phyloP scores from a whole-genome alignment of 2,329 filamentous ascomycete species.

The Sporothrix mexicana region DNA sequence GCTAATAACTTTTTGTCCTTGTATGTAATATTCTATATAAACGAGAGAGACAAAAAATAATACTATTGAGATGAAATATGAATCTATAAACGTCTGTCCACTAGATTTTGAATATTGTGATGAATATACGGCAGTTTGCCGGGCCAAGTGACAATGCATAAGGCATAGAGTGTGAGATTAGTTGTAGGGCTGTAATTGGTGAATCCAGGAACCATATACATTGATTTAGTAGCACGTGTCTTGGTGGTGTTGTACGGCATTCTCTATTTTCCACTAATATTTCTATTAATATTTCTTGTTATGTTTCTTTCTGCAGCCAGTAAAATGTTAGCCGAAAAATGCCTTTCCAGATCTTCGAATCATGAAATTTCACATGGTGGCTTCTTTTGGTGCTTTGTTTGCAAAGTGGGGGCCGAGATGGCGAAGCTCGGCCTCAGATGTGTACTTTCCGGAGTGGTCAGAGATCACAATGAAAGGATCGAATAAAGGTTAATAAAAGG shows the following conservation, averaged over 20 bases:
- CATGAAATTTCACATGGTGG: background rate
- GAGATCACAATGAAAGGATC: background rate
- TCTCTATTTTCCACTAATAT: background rate
- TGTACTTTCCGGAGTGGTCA: background rate
- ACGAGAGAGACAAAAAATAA: conserved; percentile 1
- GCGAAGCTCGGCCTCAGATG: conserved; percentile 3
- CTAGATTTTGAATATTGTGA: background rate
- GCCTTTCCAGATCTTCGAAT: background rate
- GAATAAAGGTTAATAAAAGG: background rate
- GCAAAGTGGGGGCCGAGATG: conserved; percentile 6
- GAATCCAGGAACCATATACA: background rate
- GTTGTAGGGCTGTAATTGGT: conserved; percentile 3
- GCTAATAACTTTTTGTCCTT: conserved; percentile 12
- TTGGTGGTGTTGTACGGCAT: too few species aligned
- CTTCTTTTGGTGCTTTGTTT: background rate
- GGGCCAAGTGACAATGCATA: background rate
- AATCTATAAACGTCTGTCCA: background rate
- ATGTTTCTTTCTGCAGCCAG: background rate
- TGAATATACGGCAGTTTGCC: background rate
- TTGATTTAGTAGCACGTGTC: background rate
- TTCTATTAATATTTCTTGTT: background rate
- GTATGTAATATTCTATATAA: conserved; percentile 26
- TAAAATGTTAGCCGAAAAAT: background rate
- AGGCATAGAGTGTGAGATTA: conserved; percentile 1
- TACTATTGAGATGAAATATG: conserved; percentile 1